Evolutionary conservation across 352 stramenopile genomes (phyloP).

Genomic region (Phytophthora citrophthora): DNA sequence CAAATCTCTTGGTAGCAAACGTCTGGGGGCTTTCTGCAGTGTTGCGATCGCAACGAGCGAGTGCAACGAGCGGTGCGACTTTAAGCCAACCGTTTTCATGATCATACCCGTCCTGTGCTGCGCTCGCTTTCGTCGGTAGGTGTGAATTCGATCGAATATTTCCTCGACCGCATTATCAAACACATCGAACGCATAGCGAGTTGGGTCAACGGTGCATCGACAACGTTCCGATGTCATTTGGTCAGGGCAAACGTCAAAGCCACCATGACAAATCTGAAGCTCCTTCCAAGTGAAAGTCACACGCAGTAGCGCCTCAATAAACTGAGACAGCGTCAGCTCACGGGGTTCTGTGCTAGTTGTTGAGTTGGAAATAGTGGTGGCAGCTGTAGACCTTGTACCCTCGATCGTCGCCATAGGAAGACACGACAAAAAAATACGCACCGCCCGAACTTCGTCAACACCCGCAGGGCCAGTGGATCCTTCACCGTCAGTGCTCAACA

Average conservation of each 20-base stretch:
- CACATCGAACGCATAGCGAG: conserved; percentile 45
- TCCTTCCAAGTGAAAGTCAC: conserved; percentile 57
- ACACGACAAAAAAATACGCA: conserved; percentile 69
- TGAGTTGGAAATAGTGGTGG: conserved; percentile 1
- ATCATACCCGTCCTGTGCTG: conserved; percentile 42
- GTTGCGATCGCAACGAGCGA: conserved; percentile 21
- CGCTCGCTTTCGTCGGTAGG: conserved; percentile 26
- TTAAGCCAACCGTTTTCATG: conserved; percentile 28
- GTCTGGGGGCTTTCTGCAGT: conserved; percentile 11
- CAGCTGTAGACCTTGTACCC: conserved; percentile 5
- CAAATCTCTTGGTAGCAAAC: conserved; percentile 14
- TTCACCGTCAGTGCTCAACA: conserved; percentile 4
- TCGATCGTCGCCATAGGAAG: conserved; percentile 39
- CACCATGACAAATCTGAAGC: conserved; percentile 51
- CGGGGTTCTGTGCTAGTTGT: conserved; percentile 15
- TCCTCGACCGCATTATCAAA: conserved; percentile 57
- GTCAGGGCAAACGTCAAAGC: conserved; percentile 59
- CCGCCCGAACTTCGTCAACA: conserved; percentile 57
- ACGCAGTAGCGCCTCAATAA: conserved; percentile 59
- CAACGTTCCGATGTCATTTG: conserved; percentile 60
- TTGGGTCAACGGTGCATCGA: conserved; percentile 28
- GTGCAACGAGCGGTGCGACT: conserved; percentile 23
- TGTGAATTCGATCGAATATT: conserved; percentile 47
- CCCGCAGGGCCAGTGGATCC: conserved; percentile 6
- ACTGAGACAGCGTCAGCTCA: conserved; percentile 52